Percentiles rank a stretch among this genome's conserved stretches.
Conservation (phyloP, 306 rosid genomes). For the Sicyos edulis region DNA sequence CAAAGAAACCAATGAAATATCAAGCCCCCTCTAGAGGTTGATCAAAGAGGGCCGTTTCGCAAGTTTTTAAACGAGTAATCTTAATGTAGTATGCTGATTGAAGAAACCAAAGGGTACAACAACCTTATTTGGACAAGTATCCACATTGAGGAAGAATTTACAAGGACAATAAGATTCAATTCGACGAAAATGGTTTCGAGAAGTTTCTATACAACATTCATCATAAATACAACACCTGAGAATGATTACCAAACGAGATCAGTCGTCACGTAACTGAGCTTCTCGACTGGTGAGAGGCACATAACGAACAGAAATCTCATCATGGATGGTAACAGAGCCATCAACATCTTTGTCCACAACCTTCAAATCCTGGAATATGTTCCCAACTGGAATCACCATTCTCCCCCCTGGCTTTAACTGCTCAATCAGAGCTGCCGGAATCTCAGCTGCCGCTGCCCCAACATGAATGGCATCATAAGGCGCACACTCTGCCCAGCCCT, state of each 20-base stretch:
- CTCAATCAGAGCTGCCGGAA: conserved; percentile 70
- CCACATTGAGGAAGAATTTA: background rate
- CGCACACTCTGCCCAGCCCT: conserved; percentile 73
- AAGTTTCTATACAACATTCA: conserved; percentile 1
- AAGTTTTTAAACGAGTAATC: too few species aligned
- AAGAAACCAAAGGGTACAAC: background rate
- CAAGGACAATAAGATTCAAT: background rate
- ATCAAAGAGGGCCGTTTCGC: too few species aligned
- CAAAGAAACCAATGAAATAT: too few species aligned
- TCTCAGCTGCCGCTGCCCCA: conserved; percentile 90
- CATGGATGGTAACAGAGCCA: conserved; percentile 54
- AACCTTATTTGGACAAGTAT: background rate
- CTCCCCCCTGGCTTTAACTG: conserved; percentile 95
- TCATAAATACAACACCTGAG: background rate
- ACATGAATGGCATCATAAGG: conserved; percentile 97
- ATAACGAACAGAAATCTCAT: conserved; percentile 71
- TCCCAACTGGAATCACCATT: conserved; percentile 95
- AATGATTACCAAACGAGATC: background rate
- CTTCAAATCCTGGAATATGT: conserved; percentile 63
- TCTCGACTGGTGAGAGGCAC: conserved; percentile 92
- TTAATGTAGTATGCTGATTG: too few species aligned
- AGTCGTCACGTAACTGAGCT: conserved; percentile 53
- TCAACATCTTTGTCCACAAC: conserved; percentile 78
- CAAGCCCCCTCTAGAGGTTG: too few species aligned
- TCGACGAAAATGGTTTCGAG: too few species aligned